Percentiles rank a stretch among this genome's conserved stretches.
Conservation (phyloP, 2,329 filamentous ascomycete species). For the Bisporella sp. region DNA sequence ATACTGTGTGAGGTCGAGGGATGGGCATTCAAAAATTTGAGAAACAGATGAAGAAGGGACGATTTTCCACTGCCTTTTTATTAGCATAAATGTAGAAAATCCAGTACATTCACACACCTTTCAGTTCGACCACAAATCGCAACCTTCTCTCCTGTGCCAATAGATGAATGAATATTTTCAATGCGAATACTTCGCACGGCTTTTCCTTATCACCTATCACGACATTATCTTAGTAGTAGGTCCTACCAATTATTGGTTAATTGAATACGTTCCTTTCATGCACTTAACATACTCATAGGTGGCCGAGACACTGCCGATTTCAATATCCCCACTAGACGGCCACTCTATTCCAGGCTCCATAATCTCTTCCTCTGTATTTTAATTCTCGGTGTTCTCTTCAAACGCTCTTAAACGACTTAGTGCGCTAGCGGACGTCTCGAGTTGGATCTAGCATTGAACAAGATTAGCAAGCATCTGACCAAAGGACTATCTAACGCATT, state of each 20-base stretch:
- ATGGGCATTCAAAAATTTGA: conserved; percentile 31
- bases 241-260: no score
- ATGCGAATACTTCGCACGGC: no score
- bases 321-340: conserved; percentile 6
- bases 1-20: conserved; percentile 28
- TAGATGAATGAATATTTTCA: no score
- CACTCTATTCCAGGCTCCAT: conserved; percentile 1
- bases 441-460: conserved; percentile 10
- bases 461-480: conserved; percentile 12
- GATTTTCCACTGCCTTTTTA: conserved; percentile 27
- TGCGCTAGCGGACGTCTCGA: conserved; percentile 18
- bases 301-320: conserved; percentile 8
- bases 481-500: conserved; percentile 1
- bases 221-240: no score
- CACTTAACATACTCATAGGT: conserved; percentile 6
- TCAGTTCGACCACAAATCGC: conserved; percentile 17
- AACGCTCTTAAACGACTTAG: conserved; percentile 12
- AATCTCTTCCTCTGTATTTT: conserved; percentile 1
- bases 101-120: no score
- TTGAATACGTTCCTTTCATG: no score
- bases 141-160: conserved; percentile 22
- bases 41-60: conserved; percentile 32
- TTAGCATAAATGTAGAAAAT: no score
- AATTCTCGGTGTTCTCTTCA: neutral
- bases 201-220: no score